Conservation (phyloP, 345 rosid genomes). For the Pistacia vera region DNA sequence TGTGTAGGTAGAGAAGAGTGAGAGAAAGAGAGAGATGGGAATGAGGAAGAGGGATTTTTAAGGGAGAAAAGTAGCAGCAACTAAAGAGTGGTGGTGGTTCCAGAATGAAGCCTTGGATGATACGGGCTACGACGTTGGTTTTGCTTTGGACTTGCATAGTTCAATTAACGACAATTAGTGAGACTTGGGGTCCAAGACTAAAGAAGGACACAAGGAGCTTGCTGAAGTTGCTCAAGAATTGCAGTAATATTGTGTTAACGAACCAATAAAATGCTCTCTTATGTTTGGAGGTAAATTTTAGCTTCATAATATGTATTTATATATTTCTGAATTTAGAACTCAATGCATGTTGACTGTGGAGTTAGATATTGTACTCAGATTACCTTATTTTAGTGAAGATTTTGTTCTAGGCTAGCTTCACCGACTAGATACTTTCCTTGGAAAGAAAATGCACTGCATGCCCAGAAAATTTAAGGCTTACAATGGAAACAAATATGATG, state of each 20-base stretch:
- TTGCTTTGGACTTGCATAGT: conserved; percentile 95
- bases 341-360: not conserved
- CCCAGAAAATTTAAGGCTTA: no score
- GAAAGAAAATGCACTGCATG: no score
- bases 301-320: not conserved
- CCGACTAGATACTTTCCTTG: no score
- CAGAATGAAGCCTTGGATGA: conserved; percentile 82
- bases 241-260: conserved; percentile 70
- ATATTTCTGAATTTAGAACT: not conserved
- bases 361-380: no score
- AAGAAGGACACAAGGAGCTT: conserved; percentile 68
- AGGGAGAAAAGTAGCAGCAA: conserved; percentile 40
- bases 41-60: conserved; percentile 42
- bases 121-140: conserved; percentile 83
- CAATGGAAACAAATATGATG: no score
- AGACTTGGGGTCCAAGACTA: conserved; percentile 82
- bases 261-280: conserved; percentile 84
- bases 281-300: conserved; percentile 74
- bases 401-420: no score
- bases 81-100: conserved; percentile 41
- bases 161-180: conserved; percentile 86
- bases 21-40: conserved; percentile 41
- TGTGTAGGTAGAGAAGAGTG: conserved; percentile 51
- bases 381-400: no score
- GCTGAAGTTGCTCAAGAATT: conserved; percentile 62